Evolutionary conservation across 129 eudicot species (phyloP).

Genomic region (Helianthus tuberosus): DNA sequence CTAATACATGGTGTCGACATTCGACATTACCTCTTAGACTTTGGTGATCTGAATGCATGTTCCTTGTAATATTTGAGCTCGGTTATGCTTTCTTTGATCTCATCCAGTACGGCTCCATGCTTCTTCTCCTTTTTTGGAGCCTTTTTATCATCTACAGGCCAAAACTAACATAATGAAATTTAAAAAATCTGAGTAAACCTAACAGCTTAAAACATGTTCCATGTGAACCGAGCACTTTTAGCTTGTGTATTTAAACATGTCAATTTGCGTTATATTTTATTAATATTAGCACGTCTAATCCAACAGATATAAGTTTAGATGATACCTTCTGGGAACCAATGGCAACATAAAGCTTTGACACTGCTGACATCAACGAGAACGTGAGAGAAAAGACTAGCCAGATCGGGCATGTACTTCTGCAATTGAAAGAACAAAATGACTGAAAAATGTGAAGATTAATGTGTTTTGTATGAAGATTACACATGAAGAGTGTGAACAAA

Average conservation of each 20-base stretch:
- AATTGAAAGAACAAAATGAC: not conserved
- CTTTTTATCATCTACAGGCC: constrained; percentile 51
- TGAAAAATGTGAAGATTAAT: no score
- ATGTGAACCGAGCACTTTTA: not conserved
- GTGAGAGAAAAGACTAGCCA: constrained; percentile 62
- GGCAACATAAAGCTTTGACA: constrained; percentile 64
- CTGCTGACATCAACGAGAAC: constrained; percentile 82
- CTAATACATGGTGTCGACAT: no score
- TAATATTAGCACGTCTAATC: no score
- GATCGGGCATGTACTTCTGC: constrained; percentile 92
- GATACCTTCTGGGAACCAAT: constrained; percentile 82
- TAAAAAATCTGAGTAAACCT: no score
- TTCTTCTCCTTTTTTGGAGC: constrained; percentile 66
- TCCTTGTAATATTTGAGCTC: constrained; percentile 68
- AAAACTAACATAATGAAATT: not conserved
- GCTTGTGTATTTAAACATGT: no score
- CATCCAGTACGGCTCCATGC: not conserved
- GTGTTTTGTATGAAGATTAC: no score
- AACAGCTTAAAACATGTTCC: not conserved
- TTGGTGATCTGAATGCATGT: constrained; percentile 54
- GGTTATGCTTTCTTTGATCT: not conserved
- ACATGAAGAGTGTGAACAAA: no score
- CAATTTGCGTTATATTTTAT: no score
- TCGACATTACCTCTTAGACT: no score
- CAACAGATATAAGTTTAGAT: not conserved